Conservation (phyloP, 768 basidiomycete species). For the Russula virescens region DNA sequence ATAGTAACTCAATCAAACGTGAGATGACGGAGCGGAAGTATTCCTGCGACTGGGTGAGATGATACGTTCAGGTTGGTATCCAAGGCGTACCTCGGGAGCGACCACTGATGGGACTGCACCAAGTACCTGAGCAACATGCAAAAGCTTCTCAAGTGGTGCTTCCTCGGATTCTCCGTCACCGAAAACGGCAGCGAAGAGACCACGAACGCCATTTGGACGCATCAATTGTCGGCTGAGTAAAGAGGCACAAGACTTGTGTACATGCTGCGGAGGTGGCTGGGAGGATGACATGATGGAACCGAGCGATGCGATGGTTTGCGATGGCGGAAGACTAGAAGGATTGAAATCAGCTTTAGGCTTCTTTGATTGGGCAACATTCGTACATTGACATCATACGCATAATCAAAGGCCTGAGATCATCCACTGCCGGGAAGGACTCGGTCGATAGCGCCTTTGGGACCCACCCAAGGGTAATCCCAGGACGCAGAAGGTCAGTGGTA, state of each 20-base stretch:
- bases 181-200: slow-evolving; percentile 64
- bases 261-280: slow-evolving; percentile 43
- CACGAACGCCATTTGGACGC: slow-evolving; percentile 62
- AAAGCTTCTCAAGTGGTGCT: slow-evolving; percentile 60
- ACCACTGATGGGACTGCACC: slow-evolving; percentile 54
- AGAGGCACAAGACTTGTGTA: slow-evolving; percentile 52
- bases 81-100: slow-evolving; percentile 45
- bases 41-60: slow-evolving; percentile 37
- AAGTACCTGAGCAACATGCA: slow-evolving; percentile 63
- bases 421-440: slow-evolving; percentile 36
- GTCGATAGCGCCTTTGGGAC: slow-evolving; percentile 48
- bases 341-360: background rate
- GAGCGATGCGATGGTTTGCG: slow-evolving; percentile 60
- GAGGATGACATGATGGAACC: slow-evolving; percentile 44
- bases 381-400: slow-evolving; percentile 60
- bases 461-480: slow-evolving; percentile 67
- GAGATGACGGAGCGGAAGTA: slow-evolving; percentile 56
- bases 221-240: slow-evolving; percentile 67
- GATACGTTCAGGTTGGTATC: background rate
- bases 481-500: slow-evolving; percentile 50
- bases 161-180: slow-evolving; percentile 56
- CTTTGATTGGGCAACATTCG: slow-evolving; percentile 28
- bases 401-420: slow-evolving; percentile 45
- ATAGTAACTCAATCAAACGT: slow-evolving; percentile 47
- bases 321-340: slow-evolving; percentile 50